A percentile compares a stretch with the other conserved stretches of the same genome.
phyloP scores from a whole-genome alignment of 192 early-diverging fungal species.

The Linnemannia hyalina region DNA sequence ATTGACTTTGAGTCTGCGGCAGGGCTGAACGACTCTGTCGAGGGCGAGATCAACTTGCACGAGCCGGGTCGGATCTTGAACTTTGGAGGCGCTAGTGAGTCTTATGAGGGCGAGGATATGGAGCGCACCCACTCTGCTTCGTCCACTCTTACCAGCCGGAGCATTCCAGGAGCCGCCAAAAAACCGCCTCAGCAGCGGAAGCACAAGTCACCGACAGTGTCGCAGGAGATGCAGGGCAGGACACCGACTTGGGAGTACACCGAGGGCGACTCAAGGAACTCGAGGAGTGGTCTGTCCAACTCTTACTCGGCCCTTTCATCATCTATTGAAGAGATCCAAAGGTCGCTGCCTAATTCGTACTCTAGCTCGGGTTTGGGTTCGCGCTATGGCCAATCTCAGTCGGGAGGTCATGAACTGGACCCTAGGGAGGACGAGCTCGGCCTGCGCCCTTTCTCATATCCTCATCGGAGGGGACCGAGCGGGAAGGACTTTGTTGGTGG shows the following conservation, averaged over 20 bases:
- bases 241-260: constrained; percentile 24
- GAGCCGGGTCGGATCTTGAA: background rate
- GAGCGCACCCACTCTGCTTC: constrained; percentile 36
- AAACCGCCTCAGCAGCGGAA: constrained; percentile 10
- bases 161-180: constrained; percentile 21
- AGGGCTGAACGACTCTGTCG: background rate
- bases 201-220: constrained; percentile 36
- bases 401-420: constrained; percentile 8
- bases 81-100: background rate
- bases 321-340: constrained; percentile 52
- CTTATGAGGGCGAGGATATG: constrained; percentile 22
- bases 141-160: constrained; percentile 40
- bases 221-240: constrained; percentile 30
- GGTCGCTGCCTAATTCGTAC: constrained; percentile 36
- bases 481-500: constrained; percentile 23
- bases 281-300: constrained; percentile 13
- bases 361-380: constrained; percentile 46
- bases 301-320: constrained; percentile 38
- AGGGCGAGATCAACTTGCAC: background rate
- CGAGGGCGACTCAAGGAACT: constrained; percentile 4
- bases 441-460: constrained; percentile 28
- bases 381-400: constrained; percentile 13
- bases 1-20: constrained; percentile 23
- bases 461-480: background rate
- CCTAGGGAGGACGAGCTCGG: constrained; percentile 5